Evolutionary conservation across 2,329 filamentous ascomycete genomes (phyloP).

Genomic region (Didymella lethalis): DNA sequence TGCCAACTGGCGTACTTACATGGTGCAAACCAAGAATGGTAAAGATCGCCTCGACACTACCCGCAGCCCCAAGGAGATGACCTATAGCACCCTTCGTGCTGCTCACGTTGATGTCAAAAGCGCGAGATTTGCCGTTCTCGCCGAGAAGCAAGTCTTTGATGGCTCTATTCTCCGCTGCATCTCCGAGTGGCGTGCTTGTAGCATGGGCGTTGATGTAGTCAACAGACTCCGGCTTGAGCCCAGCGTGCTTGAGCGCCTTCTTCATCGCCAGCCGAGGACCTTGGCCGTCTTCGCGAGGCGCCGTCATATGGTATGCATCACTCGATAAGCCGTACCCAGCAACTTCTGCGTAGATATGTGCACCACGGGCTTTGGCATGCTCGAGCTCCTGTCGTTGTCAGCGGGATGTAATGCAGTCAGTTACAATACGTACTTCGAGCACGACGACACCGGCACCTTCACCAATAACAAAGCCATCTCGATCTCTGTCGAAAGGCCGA

Average conservation of each 20-base stretch:
- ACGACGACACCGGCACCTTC: slow-evolving; percentile 90
- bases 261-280: slow-evolving; percentile 88
- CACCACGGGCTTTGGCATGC: slow-evolving; percentile 81
- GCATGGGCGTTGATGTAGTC: slow-evolving; percentile 97
- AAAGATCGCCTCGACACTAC: slow-evolving; percentile 89
- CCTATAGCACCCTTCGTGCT: slow-evolving; percentile 94
- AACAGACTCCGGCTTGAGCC: slow-evolving; percentile 72
- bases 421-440: slow-evolving; percentile 67
- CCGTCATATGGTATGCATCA: slow-evolving; percentile 93
- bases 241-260: slow-evolving; percentile 76
- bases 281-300: slow-evolving; percentile 80
- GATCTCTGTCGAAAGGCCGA: slow-evolving; percentile 82
- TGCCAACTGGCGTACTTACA: slow-evolving; percentile 61
- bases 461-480: slow-evolving; percentile 88
- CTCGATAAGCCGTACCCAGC: slow-evolving; percentile 89
- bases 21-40: slow-evolving; percentile 79
- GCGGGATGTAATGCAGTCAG: neutral
- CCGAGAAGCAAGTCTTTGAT: slow-evolving; percentile 81
- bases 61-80: slow-evolving; percentile 89
- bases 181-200: slow-evolving; percentile 85
- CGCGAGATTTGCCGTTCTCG: slow-evolving; percentile 68
- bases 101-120: slow-evolving; percentile 78
- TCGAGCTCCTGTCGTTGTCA: slow-evolving; percentile 69
- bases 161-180: slow-evolving; percentile 85
- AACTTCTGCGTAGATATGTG: slow-evolving; percentile 86